These are phyloP conservation scores for Entrophospora sp. DNA, from an alignment of 192 early-diverging fungal genomes.

Conservation along the genomic window DNA sequence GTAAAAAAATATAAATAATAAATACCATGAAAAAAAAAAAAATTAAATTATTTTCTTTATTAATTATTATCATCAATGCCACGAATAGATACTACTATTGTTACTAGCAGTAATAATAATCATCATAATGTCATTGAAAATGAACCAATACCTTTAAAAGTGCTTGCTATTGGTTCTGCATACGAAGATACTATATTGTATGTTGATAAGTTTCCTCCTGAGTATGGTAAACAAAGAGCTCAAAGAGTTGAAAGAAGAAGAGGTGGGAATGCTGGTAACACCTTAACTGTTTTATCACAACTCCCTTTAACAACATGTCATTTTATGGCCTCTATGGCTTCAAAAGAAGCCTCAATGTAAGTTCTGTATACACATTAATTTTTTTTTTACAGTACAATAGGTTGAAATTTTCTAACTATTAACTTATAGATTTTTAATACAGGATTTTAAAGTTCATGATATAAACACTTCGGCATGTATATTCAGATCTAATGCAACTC, in stretches of 20 bases:
- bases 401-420: background rate
- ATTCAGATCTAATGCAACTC: conserved; percentile 26
- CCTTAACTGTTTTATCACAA: conserved; percentile 44
- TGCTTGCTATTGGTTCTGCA: conserved; percentile 34
- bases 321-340: too few species aligned
- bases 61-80: too few species aligned
- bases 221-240: too few species aligned
- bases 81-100: too few species aligned
- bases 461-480: conserved; percentile 38
- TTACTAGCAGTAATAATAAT: too few species aligned
- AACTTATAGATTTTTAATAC: conserved; percentile 21
- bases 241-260: conserved; percentile 45
- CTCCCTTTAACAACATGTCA: conserved; percentile 28
- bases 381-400: background rate
- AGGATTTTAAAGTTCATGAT: conserved; percentile 26
- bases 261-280: conserved; percentile 55
- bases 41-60: too few species aligned
- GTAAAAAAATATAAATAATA: too few species aligned
- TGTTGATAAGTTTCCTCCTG: too few species aligned
- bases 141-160: background rate
- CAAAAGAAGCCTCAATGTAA: too few species aligned
- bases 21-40: too few species aligned
- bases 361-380: background rate
- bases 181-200: conserved; percentile 55
- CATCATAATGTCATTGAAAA: too few species aligned